Base-by-base conservation (phyloP, 306 rosid species). In the Echinosophora koreensis region DNA sequence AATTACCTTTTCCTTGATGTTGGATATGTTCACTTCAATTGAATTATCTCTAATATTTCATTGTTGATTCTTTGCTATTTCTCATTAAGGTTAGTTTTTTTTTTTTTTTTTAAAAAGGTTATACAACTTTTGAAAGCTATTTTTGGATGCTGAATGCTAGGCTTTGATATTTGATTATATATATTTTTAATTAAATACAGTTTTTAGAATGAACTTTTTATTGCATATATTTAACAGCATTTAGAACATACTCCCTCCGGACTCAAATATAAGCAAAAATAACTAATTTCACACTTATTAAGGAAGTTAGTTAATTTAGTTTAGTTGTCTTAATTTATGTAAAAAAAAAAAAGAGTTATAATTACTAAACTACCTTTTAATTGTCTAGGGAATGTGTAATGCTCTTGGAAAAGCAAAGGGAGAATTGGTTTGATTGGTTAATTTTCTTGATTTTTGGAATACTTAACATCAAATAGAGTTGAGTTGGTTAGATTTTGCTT, bases 1-100 rank as follows among this genome's bases (percentile, higher is more conserved):
- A 82, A 81, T 64, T 62, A 47, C 37, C 42, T 64, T 34, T 62
- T 71, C 62, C 74, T 64, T 44, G 67, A 18, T 63, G 66, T 66
- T 46, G 66, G 28, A 39, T 64, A 38, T 49, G 71, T 55, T 50
- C 65, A 12, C 16, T 18, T 52, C 63, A 56, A 62, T 71, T 55
- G 68, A 46, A 35, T 55, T 63, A 41, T 74, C 73, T 65, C 46
- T 30, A 49, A 22, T 76, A 49, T 61, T 77, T 47, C 10, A n/a
- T 28, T 51, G 22, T 41, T 65, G 37, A n/a, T 28, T 51, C 22
- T 41, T 71, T 28, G 41, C 72, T 50, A 22, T 62, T 30, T 55
- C 78, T 84, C 47, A 16, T 27, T 66, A 13, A 13, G 39, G 4
- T 57, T 42, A 12, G n/a, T n/a, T n/a, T n/a, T n/a, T n/a, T n/a